These are phyloP conservation scores for Madurella mycetomatis DNA, from an alignment of 2,329 filamentous ascomycete species.

Conservation along the genomic window DNA sequence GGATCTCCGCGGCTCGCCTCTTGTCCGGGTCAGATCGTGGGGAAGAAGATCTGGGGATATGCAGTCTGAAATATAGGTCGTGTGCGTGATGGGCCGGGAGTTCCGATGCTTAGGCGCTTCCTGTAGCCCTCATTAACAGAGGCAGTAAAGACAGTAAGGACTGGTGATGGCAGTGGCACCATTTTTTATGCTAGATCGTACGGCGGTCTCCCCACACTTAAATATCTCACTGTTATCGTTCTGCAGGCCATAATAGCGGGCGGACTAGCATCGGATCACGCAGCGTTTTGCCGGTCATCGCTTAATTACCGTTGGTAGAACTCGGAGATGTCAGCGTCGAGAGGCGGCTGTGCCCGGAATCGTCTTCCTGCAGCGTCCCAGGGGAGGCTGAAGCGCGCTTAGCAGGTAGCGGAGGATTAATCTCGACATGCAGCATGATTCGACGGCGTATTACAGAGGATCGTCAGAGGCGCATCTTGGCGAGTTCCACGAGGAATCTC, in stretches of 20 bases:
- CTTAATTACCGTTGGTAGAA: conserved; percentile 16
- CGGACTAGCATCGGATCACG: conserved; percentile 22
- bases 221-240: conserved; percentile 5
- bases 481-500: conserved; percentile 9
- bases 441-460: conserved; percentile 1
- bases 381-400: conserved; percentile 7
- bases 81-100: conserved; percentile 8
- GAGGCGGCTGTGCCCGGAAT: conserved; percentile 17
- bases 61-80: conserved; percentile 21
- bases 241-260: conserved; percentile 7
- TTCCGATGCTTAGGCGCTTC: conserved; percentile 6
- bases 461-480: background rate
- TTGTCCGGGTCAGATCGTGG: conserved; percentile 19
- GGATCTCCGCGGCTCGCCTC: conserved; percentile 14
- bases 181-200: conserved; percentile 17
- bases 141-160: conserved; percentile 20
- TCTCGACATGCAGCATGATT: conserved; percentile 12
- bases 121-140: conserved; percentile 8
- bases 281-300: conserved; percentile 20
- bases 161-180: conserved; percentile 17
- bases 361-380: conserved; percentile 1
- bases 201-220: conserved; percentile 22
- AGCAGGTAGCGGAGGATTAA: conserved; percentile 11
- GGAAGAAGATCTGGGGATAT: conserved; percentile 23
- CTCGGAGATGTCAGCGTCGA: background rate